These are phyloP conservation scores for Seiridium cupressi DNA, from an alignment of 2,329 filamentous ascomycete genomes.

Conservation along the genomic window DNA sequence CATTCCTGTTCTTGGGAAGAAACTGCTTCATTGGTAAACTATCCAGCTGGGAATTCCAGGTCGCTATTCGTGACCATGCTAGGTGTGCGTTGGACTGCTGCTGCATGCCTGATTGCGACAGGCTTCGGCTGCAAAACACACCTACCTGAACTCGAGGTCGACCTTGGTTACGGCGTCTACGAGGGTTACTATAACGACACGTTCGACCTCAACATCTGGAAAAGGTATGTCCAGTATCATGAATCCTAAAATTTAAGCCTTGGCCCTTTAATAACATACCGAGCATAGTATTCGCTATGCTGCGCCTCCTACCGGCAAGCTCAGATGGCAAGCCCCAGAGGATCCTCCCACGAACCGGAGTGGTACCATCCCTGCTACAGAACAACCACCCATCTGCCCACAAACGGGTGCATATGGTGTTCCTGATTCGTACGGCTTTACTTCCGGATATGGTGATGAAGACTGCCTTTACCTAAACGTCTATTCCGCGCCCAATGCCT, in stretches of 20 bases:
- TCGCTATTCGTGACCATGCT: neutral
- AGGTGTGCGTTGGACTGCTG: neutral
- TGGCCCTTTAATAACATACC: neutral
- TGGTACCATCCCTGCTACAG: slow-evolving; percentile 26
- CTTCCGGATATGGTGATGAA: slow-evolving; percentile 34
- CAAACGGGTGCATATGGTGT: slow-evolving; percentile 23
- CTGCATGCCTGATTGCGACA: neutral
- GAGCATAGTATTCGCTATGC: slow-evolving; percentile 42
- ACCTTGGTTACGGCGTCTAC: slow-evolving; percentile 45
- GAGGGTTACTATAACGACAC: slow-evolving; percentile 37
- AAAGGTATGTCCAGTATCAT: slow-evolving; percentile 31
- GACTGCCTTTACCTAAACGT: slow-evolving; percentile 50
- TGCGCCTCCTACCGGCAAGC: slow-evolving; percentile 37
- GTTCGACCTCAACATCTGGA: slow-evolving; percentile 40
- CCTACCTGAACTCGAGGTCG: slow-evolving; percentile 25
- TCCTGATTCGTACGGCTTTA: slow-evolving; percentile 9
- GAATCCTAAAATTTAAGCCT: neutral
- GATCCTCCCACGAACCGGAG: slow-evolving; percentile 26
- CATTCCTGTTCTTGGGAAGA: too few relatives aligned
- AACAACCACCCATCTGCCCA: slow-evolving; percentile 30
- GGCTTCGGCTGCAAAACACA: neutral
- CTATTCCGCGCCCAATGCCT: slow-evolving; percentile 32
- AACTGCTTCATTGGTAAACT: too few relatives aligned
- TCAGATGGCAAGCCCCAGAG: slow-evolving; percentile 42
- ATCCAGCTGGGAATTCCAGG: too few relatives aligned